phyloP scores from a whole-genome alignment of 2,329 filamentous ascomycete species.

The Trichoderma polysporum region DNA sequence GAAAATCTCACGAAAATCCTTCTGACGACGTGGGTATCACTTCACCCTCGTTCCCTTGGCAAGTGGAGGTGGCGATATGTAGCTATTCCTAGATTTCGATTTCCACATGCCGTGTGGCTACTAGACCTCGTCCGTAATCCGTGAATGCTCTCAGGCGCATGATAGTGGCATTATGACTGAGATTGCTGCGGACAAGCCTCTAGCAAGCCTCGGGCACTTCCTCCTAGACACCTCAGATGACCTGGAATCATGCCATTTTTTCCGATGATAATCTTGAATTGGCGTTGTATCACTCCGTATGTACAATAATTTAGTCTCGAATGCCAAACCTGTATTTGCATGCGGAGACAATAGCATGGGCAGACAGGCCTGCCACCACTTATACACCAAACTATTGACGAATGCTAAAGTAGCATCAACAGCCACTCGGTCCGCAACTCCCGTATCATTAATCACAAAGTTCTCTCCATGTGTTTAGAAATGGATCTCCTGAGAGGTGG shows the following conservation, averaged over 20 bases:
- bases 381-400: neutral
- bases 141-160: neutral
- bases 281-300: neutral
- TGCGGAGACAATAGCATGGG: neutral
- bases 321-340: neutral
- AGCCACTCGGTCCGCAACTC: neutral
- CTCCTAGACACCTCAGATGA: neutral
- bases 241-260: constrained; percentile 1
- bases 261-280: neutral
- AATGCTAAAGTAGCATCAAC: constrained; percentile 7
- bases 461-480: neutral
- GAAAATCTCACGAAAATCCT: neutral
- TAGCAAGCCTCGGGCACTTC: neutral
- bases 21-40: neutral
- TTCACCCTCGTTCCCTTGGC: neutral
- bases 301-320: neutral
- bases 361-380: neutral
- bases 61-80: neutral
- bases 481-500: neutral
- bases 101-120: neutral
- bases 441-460: neutral
- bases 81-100: neutral
- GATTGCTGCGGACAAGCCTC: neutral
- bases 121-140: neutral
- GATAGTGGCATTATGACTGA: neutral